Evolutionary conservation across 345 rosid genomes (phyloP), one percentile per base, ranked within the genome.

Genomic region (thale cress (Arabidopsis thaliana)): DNA sequence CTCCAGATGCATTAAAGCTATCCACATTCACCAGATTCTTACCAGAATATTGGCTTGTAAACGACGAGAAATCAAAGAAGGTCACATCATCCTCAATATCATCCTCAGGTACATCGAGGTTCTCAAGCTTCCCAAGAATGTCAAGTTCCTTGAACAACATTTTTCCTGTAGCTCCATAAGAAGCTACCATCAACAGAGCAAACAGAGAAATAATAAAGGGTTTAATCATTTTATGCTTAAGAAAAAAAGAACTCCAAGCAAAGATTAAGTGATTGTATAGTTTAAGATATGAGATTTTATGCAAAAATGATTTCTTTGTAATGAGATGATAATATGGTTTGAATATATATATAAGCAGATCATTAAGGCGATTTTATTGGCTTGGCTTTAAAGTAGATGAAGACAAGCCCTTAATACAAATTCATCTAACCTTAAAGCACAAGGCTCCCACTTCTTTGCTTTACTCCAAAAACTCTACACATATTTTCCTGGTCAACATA

Each of bases 361-460:
- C 84, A 80, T 73, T 81, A 84, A 85, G 81, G 71, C 82, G 59
- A 42, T 71, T 73, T 46, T 81, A 67, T 85, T 69, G 88, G 87
- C 97, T 95, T 95, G 83, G 90, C 98, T 95, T 95, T 87, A 83
- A 95, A 95, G 98, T 82, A 83, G 71, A 89, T 84, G 86, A 87
- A 89, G 83, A 74, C 79, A 78, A 66, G 0, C 50, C 52, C 83
- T 74, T 73, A 83, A 82, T 85, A 79, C 84, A 77, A 81, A 79
- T 84, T 84, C 66, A 86, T 83, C 86, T 33, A 82, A 83, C 73
- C 97, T 91, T 95, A 62, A 90, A 90, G 98, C 83, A 82, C 88
- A 92, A 93, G 98, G 81, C 20, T 62, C 38, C 65, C 42, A 69
- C 74, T 72, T 82, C 79, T 83, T 91, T 88, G 97, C 97, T 94